Conservation (phyloP, 2,329 filamentous ascomycete genomes). For the Fusarium pseudocircinatum region DNA sequence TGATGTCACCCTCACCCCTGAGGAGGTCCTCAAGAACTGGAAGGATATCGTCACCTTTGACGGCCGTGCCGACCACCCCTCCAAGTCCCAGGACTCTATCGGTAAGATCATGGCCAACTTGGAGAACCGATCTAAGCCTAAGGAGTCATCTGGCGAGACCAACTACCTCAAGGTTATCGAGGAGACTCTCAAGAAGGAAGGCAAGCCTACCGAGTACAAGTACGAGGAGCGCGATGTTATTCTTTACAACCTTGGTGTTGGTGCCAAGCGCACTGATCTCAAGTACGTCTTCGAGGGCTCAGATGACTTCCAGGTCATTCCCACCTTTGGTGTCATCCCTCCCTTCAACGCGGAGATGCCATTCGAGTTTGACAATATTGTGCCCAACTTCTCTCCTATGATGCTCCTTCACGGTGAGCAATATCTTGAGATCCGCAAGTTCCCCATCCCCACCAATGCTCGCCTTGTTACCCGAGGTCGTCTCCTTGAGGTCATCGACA, state of each 20-base stretch:
- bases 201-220: conserved; percentile 77
- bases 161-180: conserved; percentile 80
- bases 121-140: conserved; percentile 73
- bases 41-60: conserved; percentile 86
- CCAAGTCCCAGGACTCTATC: conserved; percentile 78
- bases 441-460: conserved; percentile 86
- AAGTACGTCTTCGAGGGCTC: conserved; percentile 88
- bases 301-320: conserved; percentile 92
- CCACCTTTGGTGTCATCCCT: conserved; percentile 97
- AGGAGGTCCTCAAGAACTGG: conserved; percentile 82
- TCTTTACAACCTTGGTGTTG: conserved; percentile 94
- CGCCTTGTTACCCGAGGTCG: conserved; percentile 79
- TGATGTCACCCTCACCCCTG: conserved; percentile 83
- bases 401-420: conserved; percentile 99
- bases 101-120: conserved; percentile 85
- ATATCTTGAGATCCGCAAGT: conserved; percentile 93
- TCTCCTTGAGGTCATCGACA: conserved; percentile 95
- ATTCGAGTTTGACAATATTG: conserved; percentile 81
- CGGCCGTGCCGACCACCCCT: conserved; percentile 85
- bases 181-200: conserved; percentile 75
- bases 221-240: conserved; percentile 90
- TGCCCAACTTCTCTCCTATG: conserved; percentile 97
- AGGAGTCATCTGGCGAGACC: conserved; percentile 59
- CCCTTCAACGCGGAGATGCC: conserved; percentile 85
- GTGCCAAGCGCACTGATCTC: conserved; percentile 89